phyloP scores from a whole-genome alignment of 169 alveolate genomes.

The Condylostoma magnum region DNA sequence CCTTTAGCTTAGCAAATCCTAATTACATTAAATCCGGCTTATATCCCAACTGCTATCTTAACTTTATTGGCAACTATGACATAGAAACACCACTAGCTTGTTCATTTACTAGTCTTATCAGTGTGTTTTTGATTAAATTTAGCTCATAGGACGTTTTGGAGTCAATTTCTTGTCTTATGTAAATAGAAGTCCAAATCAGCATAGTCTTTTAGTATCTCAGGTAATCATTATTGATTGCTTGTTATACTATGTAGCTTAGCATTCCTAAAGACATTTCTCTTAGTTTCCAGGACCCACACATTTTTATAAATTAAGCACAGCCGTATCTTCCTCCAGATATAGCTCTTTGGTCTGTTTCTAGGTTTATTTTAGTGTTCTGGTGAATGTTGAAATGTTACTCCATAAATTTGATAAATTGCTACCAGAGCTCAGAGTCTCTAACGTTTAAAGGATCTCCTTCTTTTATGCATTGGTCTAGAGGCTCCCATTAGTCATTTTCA shows the following conservation, averaged over 20 bases:
- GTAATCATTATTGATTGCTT: constrained; percentile 47
- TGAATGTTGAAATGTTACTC: no score
- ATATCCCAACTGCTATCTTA: not conserved
- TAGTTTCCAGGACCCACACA: constrained; percentile 50
- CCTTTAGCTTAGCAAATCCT: not conserved
- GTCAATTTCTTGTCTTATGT: no score
- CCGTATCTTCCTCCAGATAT: constrained; percentile 75
- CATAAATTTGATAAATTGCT: no score
- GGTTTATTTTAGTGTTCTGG: no score
- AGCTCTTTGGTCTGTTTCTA: constrained; percentile 34
- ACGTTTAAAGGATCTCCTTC: no score
- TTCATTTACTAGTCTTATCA: not conserved
- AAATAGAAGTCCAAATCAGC: constrained; percentile 30
- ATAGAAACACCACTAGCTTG: not conserved
- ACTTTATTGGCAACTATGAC: not conserved
- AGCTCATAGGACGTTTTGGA: not conserved
- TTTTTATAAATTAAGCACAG: constrained; percentile 58
- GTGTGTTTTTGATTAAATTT: not conserved
- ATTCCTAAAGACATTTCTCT: constrained; percentile 40
- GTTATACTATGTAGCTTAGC: constrained; percentile 46
- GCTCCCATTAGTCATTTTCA: no score
- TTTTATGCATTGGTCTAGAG: no score
- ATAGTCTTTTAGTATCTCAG: constrained; percentile 53
- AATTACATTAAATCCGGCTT: not conserved
- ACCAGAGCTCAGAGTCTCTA: no score